Base-by-base conservation (phyloP, 495 filamentous ascomycete genomes). In the Melanomma pulvis-pyrius region DNA sequence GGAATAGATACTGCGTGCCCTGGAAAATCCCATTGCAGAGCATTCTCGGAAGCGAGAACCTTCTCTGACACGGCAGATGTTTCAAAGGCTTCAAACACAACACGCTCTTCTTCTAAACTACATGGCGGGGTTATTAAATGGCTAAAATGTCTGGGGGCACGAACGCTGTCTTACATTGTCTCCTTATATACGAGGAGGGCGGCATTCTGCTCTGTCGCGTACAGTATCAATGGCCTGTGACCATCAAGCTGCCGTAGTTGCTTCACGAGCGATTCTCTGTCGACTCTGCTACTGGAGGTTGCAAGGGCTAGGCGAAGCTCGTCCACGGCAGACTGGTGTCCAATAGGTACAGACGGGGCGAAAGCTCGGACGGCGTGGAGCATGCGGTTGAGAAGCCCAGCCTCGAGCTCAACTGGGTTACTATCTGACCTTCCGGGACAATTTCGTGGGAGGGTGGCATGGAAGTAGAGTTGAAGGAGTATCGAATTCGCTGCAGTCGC, bases 11-110 rank as follows among this genome's bases (percentile, higher is more conserved):
- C 80, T 0, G 80, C 81, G 17, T 70, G 17, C 29, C 73, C 67
- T 60, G 78, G 73, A 74, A 83, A 78, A 75, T 83, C 77, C 80
- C 78, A 84, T 61, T 78, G 64, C 4, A 86, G 51, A 0, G 80
- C 81, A 29, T 69, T 74, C 44, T 77, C 52, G 0, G 80, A 59
- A 0, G 77, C 76, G 0, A 85, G 72, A 22, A 85, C 81, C 7
- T 78, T 39, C n/a, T 81, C 77, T 6, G 80, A 80, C 2, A 44
- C 59, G 1, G 85, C 74, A 0, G 85, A 86, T 9, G 83, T 74
- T 67, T 89, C 85, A 56, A 87, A 87, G 1, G 79, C 75, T 67
- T 88, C 86, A 39, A 88, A 77, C 9, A 82, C 59, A 44, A 81
- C 68, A 28, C 12, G 56, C 6, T 63, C 21, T 24, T 36, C 25